Percentiles rank a stretch among this genome's conserved stretches.
Conservation (phyloP, 768 basidiomycete genomes). For the Russula ochroleuca region DNA sequence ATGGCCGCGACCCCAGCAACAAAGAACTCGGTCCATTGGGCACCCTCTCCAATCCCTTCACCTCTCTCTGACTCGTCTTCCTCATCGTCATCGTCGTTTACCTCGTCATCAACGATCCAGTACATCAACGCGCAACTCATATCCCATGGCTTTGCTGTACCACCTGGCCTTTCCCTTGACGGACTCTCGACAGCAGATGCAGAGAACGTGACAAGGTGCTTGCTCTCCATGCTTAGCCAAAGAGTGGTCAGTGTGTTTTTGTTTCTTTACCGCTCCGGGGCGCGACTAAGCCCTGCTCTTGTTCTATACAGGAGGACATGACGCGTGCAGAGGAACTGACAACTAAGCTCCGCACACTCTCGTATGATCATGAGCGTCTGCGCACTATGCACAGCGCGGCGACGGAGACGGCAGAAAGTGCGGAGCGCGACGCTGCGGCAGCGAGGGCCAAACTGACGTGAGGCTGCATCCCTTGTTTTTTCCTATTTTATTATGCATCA, state of each 20-base stretch:
- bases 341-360: slow-evolving; percentile 68
- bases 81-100: slow-evolving; percentile 45
- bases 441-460: slow-evolving; percentile 71
- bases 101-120: slow-evolving; percentile 59
- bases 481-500: background rate
- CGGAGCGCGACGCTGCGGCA: slow-evolving; percentile 73
- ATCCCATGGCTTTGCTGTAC: slow-evolving; percentile 69
- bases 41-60: slow-evolving; percentile 34
- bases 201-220: slow-evolving; percentile 62
- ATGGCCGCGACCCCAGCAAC: slow-evolving; percentile 29
- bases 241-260: slow-evolving; percentile 54
- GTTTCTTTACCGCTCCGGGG: too few species aligned
- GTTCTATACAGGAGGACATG: slow-evolving; percentile 58
- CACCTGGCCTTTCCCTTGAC: slow-evolving; percentile 64
- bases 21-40: slow-evolving; percentile 52
- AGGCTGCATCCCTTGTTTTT: slow-evolving; percentile 32
- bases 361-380: slow-evolving; percentile 78
- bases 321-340: slow-evolving; percentile 69
- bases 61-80: slow-evolving; percentile 38
- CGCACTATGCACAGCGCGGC: slow-evolving; percentile 56
- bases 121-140: slow-evolving; percentile 80
- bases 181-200: slow-evolving; percentile 53
- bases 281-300: background rate
- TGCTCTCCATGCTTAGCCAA: slow-evolving; percentile 73
- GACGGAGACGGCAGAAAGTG: slow-evolving; percentile 58